A percentile compares a stretch with the other conserved stretches of the same genome.
These are phyloP conservation scores for Ceratobasidium sp. DNA, from an alignment of 1,284 basidiomycete genomes.

Conservation along the genomic window DNA sequence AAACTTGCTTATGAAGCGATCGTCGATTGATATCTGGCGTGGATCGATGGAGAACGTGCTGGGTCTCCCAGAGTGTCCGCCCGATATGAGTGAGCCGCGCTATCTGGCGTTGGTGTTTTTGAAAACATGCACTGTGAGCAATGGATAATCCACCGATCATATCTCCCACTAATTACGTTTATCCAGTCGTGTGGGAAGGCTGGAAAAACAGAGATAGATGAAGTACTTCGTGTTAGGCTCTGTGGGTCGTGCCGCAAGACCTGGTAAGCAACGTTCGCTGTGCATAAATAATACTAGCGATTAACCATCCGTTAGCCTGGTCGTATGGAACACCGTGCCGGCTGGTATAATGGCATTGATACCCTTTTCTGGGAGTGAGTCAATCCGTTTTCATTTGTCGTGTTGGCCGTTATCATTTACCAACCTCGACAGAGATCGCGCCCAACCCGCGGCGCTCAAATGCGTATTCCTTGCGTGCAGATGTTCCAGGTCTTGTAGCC, in stretches of 20 bases:
- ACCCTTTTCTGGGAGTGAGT: not conserved
- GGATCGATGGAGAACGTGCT: not conserved
- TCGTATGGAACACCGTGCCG: not conserved
- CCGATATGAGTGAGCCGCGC: not conserved
- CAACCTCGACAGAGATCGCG: not conserved
- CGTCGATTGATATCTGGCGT: conserved; percentile 20
- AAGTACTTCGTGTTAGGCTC: not conserved
- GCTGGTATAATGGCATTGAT: not conserved
- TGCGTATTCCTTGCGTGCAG: not conserved
- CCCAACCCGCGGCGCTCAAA: conserved; percentile 3
- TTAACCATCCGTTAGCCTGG: not conserved
- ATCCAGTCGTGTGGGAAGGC: not conserved
- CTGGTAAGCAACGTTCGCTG: not conserved
- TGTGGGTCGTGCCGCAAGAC: too few species aligned
- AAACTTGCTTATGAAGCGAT: conserved; percentile 13
- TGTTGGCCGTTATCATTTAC: not conserved
- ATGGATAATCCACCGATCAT: not conserved
- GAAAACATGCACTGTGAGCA: conserved; percentile 19
- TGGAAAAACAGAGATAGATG: not conserved
- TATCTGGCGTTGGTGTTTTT: conserved; percentile 21
- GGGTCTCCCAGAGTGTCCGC: conserved; percentile 11
- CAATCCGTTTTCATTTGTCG: not conserved
- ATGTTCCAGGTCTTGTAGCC: not conserved
- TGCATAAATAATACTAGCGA: not conserved
- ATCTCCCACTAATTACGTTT: not conserved